A percentile compares a stretch with the other conserved stretches of the same genome.
phyloP scores from a whole-genome alignment of 176 grass and related monocot species.

The Chloris gayana region DNA sequence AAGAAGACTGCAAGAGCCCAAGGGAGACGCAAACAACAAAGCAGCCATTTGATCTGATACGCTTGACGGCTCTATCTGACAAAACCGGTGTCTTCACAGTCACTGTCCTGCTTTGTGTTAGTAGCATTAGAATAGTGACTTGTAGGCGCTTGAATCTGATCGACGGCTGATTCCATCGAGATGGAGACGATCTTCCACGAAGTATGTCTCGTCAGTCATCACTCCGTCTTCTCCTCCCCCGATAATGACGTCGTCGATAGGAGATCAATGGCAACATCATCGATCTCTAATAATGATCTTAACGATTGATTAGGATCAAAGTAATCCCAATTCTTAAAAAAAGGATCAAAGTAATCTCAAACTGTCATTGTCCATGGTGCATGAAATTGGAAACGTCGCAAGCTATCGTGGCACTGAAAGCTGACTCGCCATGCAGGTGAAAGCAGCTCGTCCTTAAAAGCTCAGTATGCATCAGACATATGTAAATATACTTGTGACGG shows the following conservation, averaged over 20 bases:
- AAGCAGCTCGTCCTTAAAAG: not conserved
- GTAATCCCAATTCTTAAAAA: too few relatives aligned
- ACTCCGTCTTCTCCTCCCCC: too few relatives aligned
- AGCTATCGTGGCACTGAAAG: conserved; percentile 27
- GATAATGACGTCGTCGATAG: too few relatives aligned
- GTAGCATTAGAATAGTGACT: not conserved
- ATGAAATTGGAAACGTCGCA: not conserved
- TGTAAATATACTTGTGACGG: too few relatives aligned
- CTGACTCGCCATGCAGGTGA: not conserved
- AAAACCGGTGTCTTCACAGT: conserved; percentile 5
- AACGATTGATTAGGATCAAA: not conserved
- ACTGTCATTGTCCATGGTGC: not conserved
- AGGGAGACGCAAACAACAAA: conserved; percentile 30
- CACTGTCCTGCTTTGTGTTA: not conserved
- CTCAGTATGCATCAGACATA: not conserved
- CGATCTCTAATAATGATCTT: not conserved
- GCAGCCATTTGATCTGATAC: conserved; percentile 21
- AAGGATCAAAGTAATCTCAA: not conserved
- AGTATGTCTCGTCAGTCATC: not conserved
- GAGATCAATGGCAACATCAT: too few relatives aligned
- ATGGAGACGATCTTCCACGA: not conserved
- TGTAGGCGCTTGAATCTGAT: not conserved
- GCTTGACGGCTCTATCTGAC: not conserved
- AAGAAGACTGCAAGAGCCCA: too few relatives aligned
- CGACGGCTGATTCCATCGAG: not conserved